A percentile compares a stretch with the other conserved stretches of the same genome.
Conservation (phyloP, 169 alveolate species). For the Amoebophrya sp. region DNA sequence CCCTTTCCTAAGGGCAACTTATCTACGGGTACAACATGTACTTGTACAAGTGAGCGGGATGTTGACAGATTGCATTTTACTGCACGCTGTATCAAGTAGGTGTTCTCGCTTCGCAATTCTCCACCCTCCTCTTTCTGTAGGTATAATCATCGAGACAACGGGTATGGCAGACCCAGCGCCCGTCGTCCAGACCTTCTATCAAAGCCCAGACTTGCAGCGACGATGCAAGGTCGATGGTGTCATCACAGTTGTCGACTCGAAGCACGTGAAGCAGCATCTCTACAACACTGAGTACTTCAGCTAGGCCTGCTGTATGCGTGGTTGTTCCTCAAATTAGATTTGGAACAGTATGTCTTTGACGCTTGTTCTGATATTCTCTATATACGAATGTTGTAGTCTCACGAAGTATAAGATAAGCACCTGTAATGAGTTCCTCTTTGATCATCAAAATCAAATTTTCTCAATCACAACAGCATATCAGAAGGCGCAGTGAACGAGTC, state of each 20-base stretch:
- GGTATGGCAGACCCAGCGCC: conserved; percentile 50
- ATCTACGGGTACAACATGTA: too few relatives aligned
- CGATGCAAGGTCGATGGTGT: conserved; percentile 36
- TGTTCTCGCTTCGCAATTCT: too few relatives aligned
- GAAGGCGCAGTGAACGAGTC: conserved; percentile 42
- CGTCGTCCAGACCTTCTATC: conserved; percentile 44
- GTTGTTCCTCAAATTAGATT: too few relatives aligned
- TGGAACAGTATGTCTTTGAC: too few relatives aligned
- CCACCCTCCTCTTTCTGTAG: too few relatives aligned
- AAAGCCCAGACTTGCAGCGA: conserved; percentile 35
- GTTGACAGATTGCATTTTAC: too few relatives aligned
- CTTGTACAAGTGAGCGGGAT: too few relatives aligned
- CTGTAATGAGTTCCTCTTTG: not conserved
- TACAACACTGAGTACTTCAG: not conserved
- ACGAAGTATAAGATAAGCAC: not conserved
- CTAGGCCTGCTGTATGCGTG: not conserved
- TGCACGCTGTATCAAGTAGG: too few relatives aligned
- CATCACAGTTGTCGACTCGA: conserved; percentile 40
- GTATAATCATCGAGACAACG: conserved; percentile 44
- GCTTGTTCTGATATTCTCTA: not conserved
- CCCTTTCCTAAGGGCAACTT: too few relatives aligned
- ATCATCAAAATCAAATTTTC: not conserved
- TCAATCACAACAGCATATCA: not conserved
- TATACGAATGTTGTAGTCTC: not conserved
- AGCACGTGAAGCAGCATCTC: conserved; percentile 35